A percentile compares a stretch with the other conserved stretches of the same genome.
These are phyloP conservation scores for Neoscytalidium dimidiatum DNA, from an alignment of 2,329 filamentous ascomycete genomes.

Conservation along the genomic window DNA sequence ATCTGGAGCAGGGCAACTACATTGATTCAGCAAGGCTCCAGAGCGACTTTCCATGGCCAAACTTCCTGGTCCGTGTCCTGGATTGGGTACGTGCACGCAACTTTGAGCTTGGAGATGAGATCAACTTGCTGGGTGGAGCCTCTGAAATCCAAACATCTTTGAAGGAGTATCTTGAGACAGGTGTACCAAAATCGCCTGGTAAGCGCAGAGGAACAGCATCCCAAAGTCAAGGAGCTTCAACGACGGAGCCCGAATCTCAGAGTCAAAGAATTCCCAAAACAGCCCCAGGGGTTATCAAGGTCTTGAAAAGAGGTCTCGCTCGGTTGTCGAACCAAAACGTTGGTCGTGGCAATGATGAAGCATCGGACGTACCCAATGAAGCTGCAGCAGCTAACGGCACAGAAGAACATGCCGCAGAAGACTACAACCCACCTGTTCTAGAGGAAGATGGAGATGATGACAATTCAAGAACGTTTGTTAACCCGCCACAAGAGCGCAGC, in stretches of 20 bases:
- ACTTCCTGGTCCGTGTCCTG: conserved; percentile 47
- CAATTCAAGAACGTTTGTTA: conserved; percentile 15
- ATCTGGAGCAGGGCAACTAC: conserved; percentile 28
- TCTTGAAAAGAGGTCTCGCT: conserved; percentile 26
- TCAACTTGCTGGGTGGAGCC: conserved; percentile 48
- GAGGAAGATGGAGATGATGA: conserved; percentile 26
- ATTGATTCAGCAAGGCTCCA: conserved; percentile 49
- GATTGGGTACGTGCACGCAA: conserved; percentile 50
- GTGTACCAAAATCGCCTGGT: conserved; percentile 18
- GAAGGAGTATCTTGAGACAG: background rate
- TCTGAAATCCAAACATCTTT: conserved; percentile 33
- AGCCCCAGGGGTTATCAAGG: background rate
- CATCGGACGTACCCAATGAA: background rate
- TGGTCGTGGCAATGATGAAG: background rate
- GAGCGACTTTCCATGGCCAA: conserved; percentile 51
- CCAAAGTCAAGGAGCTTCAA: conserved; percentile 18
- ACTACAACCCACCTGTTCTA: conserved; percentile 24
- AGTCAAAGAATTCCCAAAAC: background rate
- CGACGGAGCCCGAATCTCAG: background rate
- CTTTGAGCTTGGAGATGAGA: conserved; percentile 46
- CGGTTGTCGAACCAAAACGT: background rate
- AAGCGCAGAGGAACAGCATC: conserved; percentile 31
- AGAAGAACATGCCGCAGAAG: background rate
- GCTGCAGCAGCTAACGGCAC: background rate
- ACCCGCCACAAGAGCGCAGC: conserved; percentile 12